Evolutionary conservation across 306 rosid species (phyloP), one percentile per base, ranked within the genome.

Genomic region (Carpinus viminea): DNA sequence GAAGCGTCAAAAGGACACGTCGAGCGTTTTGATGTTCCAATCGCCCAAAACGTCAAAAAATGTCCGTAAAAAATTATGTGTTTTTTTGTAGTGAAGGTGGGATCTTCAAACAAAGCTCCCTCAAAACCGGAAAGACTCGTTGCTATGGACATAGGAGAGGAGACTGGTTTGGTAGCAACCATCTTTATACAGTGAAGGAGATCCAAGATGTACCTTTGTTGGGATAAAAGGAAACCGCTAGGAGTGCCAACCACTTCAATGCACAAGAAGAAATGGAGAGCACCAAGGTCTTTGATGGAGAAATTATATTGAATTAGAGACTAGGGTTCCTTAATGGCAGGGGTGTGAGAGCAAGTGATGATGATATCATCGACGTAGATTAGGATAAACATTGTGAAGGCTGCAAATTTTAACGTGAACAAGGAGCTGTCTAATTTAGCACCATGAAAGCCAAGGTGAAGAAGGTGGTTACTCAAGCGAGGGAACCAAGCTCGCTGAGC

Each of bases 311-410:
- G 3, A 1, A 56, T 11, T 6, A 3, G 0, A 3, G 12, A 18
- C 2, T 20, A 3, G 1, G n/a, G 4, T 4, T 0, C 2, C 6
- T 0, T 0, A 20, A n/a, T 56, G 24, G 12, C 4, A 0, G 8
- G 12, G 26, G 26, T 24, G 12, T 36, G 3, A 3, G 13, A 56
- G 18, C 28, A 1, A n/a, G 0, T 56, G 31, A 56, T 56, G 12
- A 56, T 2, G 12, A 56, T 2, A 10, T 56, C 6, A 3, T 56
- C 5, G 4, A 56, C 31, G 2, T 56, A 56, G 0, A 56, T 9
- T 1, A 56, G 13, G 4, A 56, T 20, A 56, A 56, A n/a, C 2
- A 56, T 56, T 5, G 62, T 20, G 12, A 2, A 17, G 12, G 13
- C 3, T 2, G 7, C 0, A 8, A 1, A 2, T n/a, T 1, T 0